These are phyloP conservation scores for Schizochytrium sp. DNA, from an alignment of 108 stramenopile genomes.

Conservation along the genomic window DNA sequence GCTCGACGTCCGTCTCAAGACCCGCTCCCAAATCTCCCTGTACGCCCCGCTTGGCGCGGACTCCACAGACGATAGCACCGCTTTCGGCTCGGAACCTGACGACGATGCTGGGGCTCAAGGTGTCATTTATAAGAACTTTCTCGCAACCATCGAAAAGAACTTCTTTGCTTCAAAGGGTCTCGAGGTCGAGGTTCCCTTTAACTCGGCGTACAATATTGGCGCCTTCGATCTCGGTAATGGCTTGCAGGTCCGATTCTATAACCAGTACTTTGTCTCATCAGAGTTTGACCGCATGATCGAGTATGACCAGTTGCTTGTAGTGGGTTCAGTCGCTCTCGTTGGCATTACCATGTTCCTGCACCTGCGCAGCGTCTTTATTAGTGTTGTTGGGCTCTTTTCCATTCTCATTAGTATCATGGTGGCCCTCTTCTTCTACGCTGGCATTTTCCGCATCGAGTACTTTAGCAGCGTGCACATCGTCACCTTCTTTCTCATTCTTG, in stretches of 20 bases:
- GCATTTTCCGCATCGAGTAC: conserved; percentile 18
- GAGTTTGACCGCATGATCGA: not conserved
- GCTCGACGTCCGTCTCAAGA: not conserved
- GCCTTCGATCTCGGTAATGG: not conserved
- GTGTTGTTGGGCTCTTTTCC: not conserved
- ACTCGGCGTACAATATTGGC: not conserved
- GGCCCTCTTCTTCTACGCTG: conserved; percentile 23
- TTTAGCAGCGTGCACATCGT: conserved; percentile 21
- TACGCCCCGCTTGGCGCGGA: not conserved
- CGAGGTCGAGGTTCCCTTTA: not conserved
- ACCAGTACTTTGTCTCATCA: not conserved
- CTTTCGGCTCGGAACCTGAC: not conserved
- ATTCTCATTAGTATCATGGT: conserved; percentile 18
- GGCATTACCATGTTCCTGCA: not conserved
- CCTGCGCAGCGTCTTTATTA: not conserved
- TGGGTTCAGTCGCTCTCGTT: not conserved
- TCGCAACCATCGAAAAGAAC: not conserved
- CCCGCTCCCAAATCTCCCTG: not conserved
- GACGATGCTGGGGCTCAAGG: not conserved
- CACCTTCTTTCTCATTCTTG: conserved; percentile 29
- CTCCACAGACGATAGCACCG: not conserved
- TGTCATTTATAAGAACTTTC: not conserved
- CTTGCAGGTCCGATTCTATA: not conserved
- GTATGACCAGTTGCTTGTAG: not conserved
- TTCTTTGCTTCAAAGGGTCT: not conserved